A percentile compares a stretch with the other conserved stretches of the same genome.
Conservation (phyloP, 768 basidiomycete genomes). For the Fomitopsis serialis region DNA sequence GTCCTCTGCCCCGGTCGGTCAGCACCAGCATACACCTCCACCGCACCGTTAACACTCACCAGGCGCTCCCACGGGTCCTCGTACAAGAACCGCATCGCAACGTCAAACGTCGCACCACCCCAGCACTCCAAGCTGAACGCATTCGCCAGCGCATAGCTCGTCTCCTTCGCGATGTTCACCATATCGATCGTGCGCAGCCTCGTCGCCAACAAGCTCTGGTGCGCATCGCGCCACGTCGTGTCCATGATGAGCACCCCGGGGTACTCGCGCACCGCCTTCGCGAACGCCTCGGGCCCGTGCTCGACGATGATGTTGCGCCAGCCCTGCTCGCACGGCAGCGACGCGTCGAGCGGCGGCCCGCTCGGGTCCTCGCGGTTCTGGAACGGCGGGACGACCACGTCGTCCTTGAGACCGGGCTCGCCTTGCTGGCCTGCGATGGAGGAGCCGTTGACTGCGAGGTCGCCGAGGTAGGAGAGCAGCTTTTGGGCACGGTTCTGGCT, state of each 20-base stretch:
- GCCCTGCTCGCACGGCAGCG: slow-evolving; percentile 78
- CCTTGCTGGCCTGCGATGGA: slow-evolving; percentile 96
- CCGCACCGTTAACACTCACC: slow-evolving; percentile 37
- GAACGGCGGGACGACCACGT: slow-evolving; percentile 79
- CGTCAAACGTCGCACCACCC: slow-evolving; percentile 99
- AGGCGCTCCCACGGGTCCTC: slow-evolving; percentile 99
- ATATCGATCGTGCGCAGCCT: slow-evolving; percentile 95
- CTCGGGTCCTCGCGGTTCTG: slow-evolving; percentile 73
- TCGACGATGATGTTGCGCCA: slow-evolving; percentile 99
- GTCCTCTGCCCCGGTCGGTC: slow-evolving; percentile 51
- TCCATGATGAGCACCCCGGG: slow-evolving; percentile 96
- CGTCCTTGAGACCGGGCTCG: slow-evolving; percentile 90
- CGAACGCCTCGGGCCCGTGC: slow-evolving; percentile 95
- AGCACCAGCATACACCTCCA: background rate
- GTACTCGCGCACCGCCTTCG: slow-evolving; percentile 95
- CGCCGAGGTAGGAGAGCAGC: slow-evolving; percentile 92
- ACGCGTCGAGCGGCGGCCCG: slow-evolving; percentile 71
- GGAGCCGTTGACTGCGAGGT: slow-evolving; percentile 96
- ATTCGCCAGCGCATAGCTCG: slow-evolving; percentile 89
- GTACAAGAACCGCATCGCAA: slow-evolving; percentile 98
- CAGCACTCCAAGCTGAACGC: slow-evolving; percentile 98
- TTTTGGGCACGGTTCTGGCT: slow-evolving; percentile 99
- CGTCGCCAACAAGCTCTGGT: slow-evolving; percentile 96
- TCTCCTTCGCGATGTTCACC: slow-evolving; percentile 98
- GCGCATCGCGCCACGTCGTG: slow-evolving; percentile 99